Evolutionary conservation across 148 eudicot species (phyloP).

Genomic region (Rhododendron griersonianum): DNA sequence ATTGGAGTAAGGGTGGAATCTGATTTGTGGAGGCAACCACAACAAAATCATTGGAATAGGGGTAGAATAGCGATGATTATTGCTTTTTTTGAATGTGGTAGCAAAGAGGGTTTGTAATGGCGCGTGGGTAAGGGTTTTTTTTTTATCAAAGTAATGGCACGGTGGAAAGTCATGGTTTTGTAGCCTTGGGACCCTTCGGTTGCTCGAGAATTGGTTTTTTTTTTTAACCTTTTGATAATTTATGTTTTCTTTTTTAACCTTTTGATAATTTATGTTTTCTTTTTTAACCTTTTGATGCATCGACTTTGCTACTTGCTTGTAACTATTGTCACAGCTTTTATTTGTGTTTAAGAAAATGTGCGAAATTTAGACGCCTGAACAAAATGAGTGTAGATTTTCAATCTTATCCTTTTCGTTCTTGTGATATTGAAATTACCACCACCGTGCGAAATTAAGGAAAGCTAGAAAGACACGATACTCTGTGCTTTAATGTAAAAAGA

Average conservation of each 20-base stretch:
- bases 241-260: background rate
- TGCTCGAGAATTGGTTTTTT: background rate
- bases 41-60: constrained; percentile 8
- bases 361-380: background rate
- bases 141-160: background rate
- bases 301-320: background rate
- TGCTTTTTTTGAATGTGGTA: background rate
- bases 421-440: background rate
- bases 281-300: background rate
- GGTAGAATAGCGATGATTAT: background rate
- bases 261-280: background rate
- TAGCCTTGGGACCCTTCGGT: background rate
- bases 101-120: background rate
- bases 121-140: background rate
- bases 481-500: background rate
- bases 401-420: background rate
- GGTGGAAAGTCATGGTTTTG: constrained; percentile 17
- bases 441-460: background rate
- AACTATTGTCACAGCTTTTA: background rate
- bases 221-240: background rate
- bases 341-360: background rate
- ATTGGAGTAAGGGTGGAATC: constrained; percentile 10
- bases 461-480: background rate
- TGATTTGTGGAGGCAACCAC: constrained; percentile 33
- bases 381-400: background rate